Conservation (phyloP, 2,329 filamentous ascomycete genomes). For the Torrubiellomyces zombiae region DNA sequence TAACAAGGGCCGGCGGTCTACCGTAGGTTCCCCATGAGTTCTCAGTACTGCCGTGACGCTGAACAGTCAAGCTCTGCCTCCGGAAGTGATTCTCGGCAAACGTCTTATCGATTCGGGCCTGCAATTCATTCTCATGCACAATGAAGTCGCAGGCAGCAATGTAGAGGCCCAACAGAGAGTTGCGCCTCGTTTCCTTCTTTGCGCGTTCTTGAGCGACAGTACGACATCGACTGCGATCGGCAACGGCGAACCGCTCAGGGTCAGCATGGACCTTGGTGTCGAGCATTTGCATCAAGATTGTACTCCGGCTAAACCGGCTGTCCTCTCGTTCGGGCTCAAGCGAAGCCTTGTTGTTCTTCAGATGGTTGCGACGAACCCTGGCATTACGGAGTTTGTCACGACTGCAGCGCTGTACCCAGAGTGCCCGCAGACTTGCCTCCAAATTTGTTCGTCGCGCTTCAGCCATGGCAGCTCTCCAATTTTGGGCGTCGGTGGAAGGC, state of each 20-base stretch:
- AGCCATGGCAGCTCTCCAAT: slow-evolving; percentile 62
- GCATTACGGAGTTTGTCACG: slow-evolving; percentile 17
- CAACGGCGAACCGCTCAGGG: slow-evolving; percentile 40
- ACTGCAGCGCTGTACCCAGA: slow-evolving; percentile 48
- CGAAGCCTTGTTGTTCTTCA: slow-evolving; percentile 28
- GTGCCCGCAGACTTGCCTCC: slow-evolving; percentile 48
- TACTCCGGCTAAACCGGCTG: slow-evolving; percentile 57
- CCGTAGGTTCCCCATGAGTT: slow-evolving; percentile 37
- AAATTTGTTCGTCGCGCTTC: slow-evolving; percentile 55
- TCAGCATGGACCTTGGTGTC: slow-evolving; percentile 40
- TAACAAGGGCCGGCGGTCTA: slow-evolving; percentile 25
- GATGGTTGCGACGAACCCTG: slow-evolving; percentile 29
- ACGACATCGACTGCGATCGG: slow-evolving; percentile 26
- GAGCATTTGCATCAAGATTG: slow-evolving; percentile 34
- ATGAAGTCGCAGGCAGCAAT: slow-evolving; percentile 81
- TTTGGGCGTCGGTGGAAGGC: slow-evolving; percentile 21
- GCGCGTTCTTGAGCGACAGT: slow-evolving; percentile 22
- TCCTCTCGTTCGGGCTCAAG: slow-evolving; percentile 55
- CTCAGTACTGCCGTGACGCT: slow-evolving; percentile 18
- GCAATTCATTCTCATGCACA: slow-evolving; percentile 60
- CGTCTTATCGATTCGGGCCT: slow-evolving; percentile 53
- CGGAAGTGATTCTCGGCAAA: slow-evolving; percentile 50
- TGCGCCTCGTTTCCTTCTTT: slow-evolving; percentile 43
- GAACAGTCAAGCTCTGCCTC: slow-evolving; percentile 14
- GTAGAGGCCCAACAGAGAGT: slow-evolving; percentile 74